Evolutionary conservation across 2,329 filamentous ascomycete species (phyloP), one percentile per base, ranked within the genome.

Genomic region (Nemania sp.): DNA sequence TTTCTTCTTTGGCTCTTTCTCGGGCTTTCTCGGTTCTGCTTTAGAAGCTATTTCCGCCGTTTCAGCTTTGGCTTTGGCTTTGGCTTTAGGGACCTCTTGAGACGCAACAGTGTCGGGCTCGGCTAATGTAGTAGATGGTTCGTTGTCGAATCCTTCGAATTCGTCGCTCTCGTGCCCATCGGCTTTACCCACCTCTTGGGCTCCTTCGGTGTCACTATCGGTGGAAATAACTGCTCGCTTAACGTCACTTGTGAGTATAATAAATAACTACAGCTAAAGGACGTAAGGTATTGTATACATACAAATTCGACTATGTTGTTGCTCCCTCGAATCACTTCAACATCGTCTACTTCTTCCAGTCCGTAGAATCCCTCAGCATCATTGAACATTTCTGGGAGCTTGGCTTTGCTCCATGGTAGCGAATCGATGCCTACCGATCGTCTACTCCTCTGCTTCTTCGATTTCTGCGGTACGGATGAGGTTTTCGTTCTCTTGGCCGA

Each of bases 291-390:
- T 35, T 13, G 10, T 41, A 5, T 10, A 77, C 81, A 64, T 73
- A 90, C 81, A 79, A 91, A 90, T 74, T 86, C 83, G 29, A 90
- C 80, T 5, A 82, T 85, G 60, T 77, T 77, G 54, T 85, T 81
- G 7, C 89, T 89, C 32, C 90, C 85, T 69, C 86, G 88, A 49
- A 97, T 83, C n/a, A 99, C 86, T 32, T 97, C 92, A 1, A 99
- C 93, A 59, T 93, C 93, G 18, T 97, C 93, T 54, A 98, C 91
- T 75, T 98, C 94, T 76, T 99, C 94, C 1, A 99, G 82, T 0
- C 93, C 94, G 74, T 91, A 97, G 79, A 99, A 98, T 0, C 96
- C 96, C 71, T 97, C 94, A n/a, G 93, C 93, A 81, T 98, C 93
- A 53, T 95, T 90, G 73, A 94, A 85, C 77, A 92, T 89, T 76